Base-by-base conservation (phyloP, 345 rosid species). In the Euphorbia tirucalli region DNA sequence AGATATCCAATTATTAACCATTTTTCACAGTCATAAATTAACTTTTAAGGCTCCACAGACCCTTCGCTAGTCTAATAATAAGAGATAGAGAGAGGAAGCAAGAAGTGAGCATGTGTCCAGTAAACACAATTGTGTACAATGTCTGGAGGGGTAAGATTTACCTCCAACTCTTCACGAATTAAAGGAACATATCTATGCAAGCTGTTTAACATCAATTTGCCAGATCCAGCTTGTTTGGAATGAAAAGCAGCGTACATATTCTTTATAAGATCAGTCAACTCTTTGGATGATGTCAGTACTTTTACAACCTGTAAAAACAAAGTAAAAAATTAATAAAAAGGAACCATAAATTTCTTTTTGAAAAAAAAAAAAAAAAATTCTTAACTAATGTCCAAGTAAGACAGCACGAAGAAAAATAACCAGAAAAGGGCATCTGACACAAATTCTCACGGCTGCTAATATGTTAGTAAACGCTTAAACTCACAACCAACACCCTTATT, bases 151-250 rank as follows among this genome's bases (percentile, higher is more conserved):
- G 28, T 19, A 0, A 9, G 57, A 62, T 48, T 4, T 80, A 91
- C 98, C 96, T 86, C 87, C 75, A 94, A 76, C 74, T 91, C 93
- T 77, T 91, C 97, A 52, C 82, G 78, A 70, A 94, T 90, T 57
- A 83, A 78, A 68, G 97, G 90, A 83, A 82, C 82, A 81, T 75
- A 87, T 81, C 80, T 77, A 72, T 80, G 82, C 60, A 87, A 76
- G 73, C 76, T 81, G 72, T 75, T 85, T 37, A 74, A 76, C 73
- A 68, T 69, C 64, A 87, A 77, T 68, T 81, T 91, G 79, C 88
- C 79, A 54, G 84, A 82, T 43, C 82, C 87, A 72, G 81, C 62
- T 78, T 84, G 87, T 71, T 85, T 84, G 57, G 85, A 78, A 85
- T 91, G 98, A 70, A 84, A 87, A 71, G 82, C 85, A 52, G 79